A percentile compares a stretch with the other conserved stretches of the same genome.
phyloP scores from a whole-genome alignment of 108 stramenopile species.

The Cyclotella kingstonii region DNA sequence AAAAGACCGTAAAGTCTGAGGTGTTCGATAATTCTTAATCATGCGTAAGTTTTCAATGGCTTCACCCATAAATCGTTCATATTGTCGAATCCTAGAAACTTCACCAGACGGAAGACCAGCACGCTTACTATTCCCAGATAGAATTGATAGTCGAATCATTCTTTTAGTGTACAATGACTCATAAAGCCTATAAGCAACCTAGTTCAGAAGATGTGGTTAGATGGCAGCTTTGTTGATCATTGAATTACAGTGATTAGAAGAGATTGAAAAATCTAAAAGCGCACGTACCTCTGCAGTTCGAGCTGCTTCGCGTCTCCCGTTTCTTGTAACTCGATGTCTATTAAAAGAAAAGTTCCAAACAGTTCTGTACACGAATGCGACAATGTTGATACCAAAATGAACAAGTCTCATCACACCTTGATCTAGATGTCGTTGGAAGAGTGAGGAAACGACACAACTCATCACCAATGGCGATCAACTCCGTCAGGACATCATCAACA shows the following conservation, averaged over 20 bases:
- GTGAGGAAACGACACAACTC: constrained; percentile 63
- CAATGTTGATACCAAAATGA: not conserved
- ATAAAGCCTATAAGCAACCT: constrained; percentile 47
- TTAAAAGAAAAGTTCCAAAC: not conserved
- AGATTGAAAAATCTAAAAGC: not conserved
- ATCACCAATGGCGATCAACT: constrained; percentile 50
- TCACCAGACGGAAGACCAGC: constrained; percentile 68
- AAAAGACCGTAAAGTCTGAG: constrained; percentile 73
- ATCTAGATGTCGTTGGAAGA: constrained; percentile 53
- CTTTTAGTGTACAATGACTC: constrained; percentile 47
- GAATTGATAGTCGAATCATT: constrained; percentile 33
- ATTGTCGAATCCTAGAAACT: constrained; percentile 73
- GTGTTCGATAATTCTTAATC: constrained; percentile 79
- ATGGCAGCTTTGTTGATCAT: no score
- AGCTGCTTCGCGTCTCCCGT: constrained; percentile 49
- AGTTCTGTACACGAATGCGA: not conserved
- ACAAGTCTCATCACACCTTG: constrained; percentile 8
- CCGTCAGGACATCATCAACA: constrained; percentile 44
- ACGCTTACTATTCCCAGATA: constrained; percentile 55
- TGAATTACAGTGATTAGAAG: no score
- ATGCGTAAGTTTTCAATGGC: constrained; percentile 58
- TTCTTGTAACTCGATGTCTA: constrained; percentile 50
- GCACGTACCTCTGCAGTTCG: constrained; percentile 27
- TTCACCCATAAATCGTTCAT: constrained; percentile 53
- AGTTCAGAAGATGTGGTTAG: not conserved